phyloP scores from a whole-genome alignment of 2,329 filamentous ascomycete genomes.

The Arthrobotrys conoides region DNA sequence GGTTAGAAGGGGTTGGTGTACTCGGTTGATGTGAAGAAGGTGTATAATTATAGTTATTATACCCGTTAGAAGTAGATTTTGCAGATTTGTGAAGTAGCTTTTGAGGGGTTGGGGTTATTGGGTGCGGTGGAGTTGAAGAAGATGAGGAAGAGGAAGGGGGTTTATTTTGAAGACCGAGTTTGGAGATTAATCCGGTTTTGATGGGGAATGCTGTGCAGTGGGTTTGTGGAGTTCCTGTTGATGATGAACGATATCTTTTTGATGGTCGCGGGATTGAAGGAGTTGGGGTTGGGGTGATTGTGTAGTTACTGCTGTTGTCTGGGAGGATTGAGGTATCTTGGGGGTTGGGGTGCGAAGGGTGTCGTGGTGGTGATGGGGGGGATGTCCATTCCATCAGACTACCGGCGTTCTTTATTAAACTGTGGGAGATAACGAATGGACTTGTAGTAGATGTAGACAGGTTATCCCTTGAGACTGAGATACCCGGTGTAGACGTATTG shows the following conservation, averaged over 20 bases:
- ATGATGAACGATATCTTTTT: neutral
- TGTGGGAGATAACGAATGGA: too few species aligned
- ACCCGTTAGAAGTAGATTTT: neutral
- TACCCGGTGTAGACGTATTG: too few species aligned
- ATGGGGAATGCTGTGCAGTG: neutral
- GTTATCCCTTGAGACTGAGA: too few species aligned
- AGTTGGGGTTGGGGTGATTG: too few species aligned
- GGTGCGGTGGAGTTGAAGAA: neutral
- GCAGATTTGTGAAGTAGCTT: slow-evolving; percentile 54
- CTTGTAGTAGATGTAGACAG: too few species aligned
- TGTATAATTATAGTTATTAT: neutral
- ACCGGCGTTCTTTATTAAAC: too few species aligned
- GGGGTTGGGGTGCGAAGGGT: too few species aligned
- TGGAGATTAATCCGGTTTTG: neutral
- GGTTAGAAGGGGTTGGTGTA: neutral
- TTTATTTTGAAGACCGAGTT: neutral
- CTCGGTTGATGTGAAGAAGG: neutral
- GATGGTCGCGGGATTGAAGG: neutral
- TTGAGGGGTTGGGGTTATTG: slow-evolving; percentile 25
- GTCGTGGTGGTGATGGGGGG: too few species aligned
- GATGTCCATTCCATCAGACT: too few species aligned
- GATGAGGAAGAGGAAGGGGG: neutral
- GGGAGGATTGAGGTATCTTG: too few species aligned
- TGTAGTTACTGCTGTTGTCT: too few species aligned
- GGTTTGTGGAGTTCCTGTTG: neutral